Conservation (phyloP, 805 yeast genomes). For the Saccharomycopsis synnaedendra region DNA sequence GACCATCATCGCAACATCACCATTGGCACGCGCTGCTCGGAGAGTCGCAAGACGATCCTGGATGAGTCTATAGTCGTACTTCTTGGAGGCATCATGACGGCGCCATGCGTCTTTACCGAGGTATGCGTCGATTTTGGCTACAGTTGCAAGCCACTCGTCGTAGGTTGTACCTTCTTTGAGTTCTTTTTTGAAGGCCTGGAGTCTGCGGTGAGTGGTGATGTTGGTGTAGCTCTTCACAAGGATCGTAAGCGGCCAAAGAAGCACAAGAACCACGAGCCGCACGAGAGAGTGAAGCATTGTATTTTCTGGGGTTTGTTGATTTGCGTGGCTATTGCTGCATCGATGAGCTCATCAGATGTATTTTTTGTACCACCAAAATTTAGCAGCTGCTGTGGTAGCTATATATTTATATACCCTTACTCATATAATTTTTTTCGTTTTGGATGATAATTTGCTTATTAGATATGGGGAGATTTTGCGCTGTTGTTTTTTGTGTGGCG, state of each 20-base stretch:
- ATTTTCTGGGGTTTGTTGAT: neutral
- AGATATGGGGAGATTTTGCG: too few relatives aligned
- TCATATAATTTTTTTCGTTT: too few relatives aligned
- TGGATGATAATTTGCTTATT: too few relatives aligned
- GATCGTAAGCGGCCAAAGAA: conserved; percentile 15
- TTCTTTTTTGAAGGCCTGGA: conserved; percentile 5
- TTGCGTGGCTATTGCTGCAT: too few relatives aligned
- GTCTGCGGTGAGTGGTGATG: conserved; percentile 3
- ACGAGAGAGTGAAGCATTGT: conserved; percentile 6
- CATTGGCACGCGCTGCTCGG: conserved; percentile 45
- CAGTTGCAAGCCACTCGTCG: conserved; percentile 59
- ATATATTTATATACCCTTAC: too few relatives aligned
- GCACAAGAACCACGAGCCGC: conserved; percentile 4
- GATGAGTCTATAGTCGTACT: conserved; percentile 62
- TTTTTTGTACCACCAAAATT: too few relatives aligned
- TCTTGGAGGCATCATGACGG: conserved; percentile 34
- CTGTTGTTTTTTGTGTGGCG: too few relatives aligned
- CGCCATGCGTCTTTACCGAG: conserved; percentile 59
- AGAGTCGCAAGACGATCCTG: conserved; percentile 59
- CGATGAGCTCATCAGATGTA: too few relatives aligned
- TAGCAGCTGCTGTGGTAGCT: too few relatives aligned
- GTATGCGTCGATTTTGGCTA: conserved; percentile 36
- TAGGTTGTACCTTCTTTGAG: conserved; percentile 37
- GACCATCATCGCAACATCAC: conserved; percentile 48
- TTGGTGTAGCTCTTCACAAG: conserved; percentile 13